A percentile compares a stretch with the other conserved stretches of the same genome.
phyloP scores from a whole-genome alignment of 2,329 filamentous ascomycete species.

The Penicillium corylophilum region DNA sequence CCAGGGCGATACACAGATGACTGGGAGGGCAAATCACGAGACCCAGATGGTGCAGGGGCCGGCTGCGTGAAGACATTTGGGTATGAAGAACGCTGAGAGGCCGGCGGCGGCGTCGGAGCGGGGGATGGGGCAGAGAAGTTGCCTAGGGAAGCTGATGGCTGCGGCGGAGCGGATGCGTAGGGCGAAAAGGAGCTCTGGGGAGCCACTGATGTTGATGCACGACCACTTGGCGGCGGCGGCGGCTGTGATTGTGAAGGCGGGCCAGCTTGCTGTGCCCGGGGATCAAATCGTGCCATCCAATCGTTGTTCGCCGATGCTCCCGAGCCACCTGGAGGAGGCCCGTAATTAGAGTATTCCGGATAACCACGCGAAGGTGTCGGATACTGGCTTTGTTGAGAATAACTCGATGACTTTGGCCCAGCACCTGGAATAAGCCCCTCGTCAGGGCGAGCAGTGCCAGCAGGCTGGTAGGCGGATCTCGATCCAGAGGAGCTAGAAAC shows the following conservation, averaged over 20 bases:
- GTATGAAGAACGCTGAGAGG: constrained; percentile 32
- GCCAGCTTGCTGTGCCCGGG: constrained; percentile 33
- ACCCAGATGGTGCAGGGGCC: constrained; percentile 23
- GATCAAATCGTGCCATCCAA: constrained; percentile 46
- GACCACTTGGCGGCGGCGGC: constrained; percentile 24
- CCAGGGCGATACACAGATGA: constrained; percentile 21
- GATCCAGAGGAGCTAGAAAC: constrained; percentile 21
- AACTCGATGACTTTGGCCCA: constrained; percentile 29
- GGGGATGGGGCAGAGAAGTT: constrained; percentile 35
- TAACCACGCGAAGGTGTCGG: constrained; percentile 32
- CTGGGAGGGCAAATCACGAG: constrained; percentile 33
- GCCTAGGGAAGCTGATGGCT: constrained; percentile 23
- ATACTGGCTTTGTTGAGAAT: constrained; percentile 29
- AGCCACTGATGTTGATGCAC: constrained; percentile 20
- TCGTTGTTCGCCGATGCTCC: constrained; percentile 35
- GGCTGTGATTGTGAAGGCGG: constrained; percentile 24
- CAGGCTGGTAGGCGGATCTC: constrained; percentile 30
- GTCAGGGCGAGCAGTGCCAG: constrained; percentile 26
- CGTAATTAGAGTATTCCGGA: constrained; percentile 34
- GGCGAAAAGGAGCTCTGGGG: constrained; percentile 32
- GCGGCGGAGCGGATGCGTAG: constrained; percentile 27
- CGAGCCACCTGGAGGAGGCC: constrained; percentile 25
- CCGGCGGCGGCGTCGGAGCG: constrained; percentile 33
- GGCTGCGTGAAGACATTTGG: constrained; percentile 31
- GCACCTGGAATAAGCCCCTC: constrained; percentile 21